Evolutionary conservation across 2,329 filamentous ascomycete genomes (phyloP), one percentile per base, ranked within the genome.

Genomic region (Calonectria pseudoreteaudii): DNA sequence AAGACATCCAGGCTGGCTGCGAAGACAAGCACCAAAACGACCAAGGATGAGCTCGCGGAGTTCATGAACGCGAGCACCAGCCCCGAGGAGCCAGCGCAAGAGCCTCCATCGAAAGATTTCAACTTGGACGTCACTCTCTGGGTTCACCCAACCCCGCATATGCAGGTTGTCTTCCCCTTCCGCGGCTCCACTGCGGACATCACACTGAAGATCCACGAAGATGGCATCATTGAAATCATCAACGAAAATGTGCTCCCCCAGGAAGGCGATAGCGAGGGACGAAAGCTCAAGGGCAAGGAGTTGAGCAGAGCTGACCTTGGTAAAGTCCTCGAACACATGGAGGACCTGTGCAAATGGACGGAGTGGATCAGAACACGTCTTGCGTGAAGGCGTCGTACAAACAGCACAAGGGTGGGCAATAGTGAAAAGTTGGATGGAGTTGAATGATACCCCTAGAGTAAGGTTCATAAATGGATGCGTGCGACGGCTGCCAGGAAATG

Each of bases 171-270:
- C 11, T 92, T 92, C 75, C 90, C 90, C 1, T 89, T 91, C 77
- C 83, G 82, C 44, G 75, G 83, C 20, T 83, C 81, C 41, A 90
- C 88, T 2, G 89, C 88, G 7, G 88, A 89, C 72, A 84, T 94
- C 30, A 87, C 87, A 31, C 78, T 94, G 16, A 90, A 91, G 77
- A 88, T 94, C 23, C 86, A 89, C 26, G 86, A 89, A 44, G 91
- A 93, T 70, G 93, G 90, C 6, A 86, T 89, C 18, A 87, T 94
- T 5, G 86, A 89, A 23, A 86, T 94, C 44, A 83, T 88, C 4
- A 88, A 90, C 30, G 90, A 93, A 77, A 93, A 93, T 75, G 80
- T 86, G 20, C 76, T 85, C 31, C 74, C 76, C 47, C 71, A 67
- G 20, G 70, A 74, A 4, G 76, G 72, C 1, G 75, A 76, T 9